Conservation (phyloP, 2,329 filamentous ascomycete species). For the Dothideomycetidae sp. region DNA sequence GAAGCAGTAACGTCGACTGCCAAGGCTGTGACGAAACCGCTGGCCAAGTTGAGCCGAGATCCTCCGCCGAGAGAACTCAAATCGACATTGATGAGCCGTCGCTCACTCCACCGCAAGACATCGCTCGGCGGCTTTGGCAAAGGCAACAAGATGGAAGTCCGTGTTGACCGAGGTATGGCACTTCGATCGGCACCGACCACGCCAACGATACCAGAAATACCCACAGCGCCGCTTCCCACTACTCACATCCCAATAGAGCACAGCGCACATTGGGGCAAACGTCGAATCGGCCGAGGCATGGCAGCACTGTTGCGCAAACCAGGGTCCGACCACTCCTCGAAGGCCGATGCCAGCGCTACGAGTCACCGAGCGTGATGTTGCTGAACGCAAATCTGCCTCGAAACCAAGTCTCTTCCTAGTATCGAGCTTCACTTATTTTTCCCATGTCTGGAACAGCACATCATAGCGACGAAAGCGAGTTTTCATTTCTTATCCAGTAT, state of each 20-base stretch:
- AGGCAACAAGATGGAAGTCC: background rate
- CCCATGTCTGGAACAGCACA: too few relatives aligned
- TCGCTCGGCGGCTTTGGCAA: background rate
- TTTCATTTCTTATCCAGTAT: too few relatives aligned
- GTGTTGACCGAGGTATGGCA: background rate
- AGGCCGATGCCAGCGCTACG: too few relatives aligned
- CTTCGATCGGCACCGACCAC: background rate
- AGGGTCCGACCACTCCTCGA: too few relatives aligned
- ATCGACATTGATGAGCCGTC: background rate
- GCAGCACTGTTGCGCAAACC: slow-evolving; percentile 3
- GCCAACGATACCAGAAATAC: background rate
- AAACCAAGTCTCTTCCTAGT: too few relatives aligned
- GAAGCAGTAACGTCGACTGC: too few relatives aligned
- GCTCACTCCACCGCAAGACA: background rate
- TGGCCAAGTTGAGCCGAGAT: background rate
- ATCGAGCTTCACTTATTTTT: too few relatives aligned
- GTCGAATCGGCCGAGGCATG: slow-evolving; percentile 3
- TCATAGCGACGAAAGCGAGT: too few relatives aligned
- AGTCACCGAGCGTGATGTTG: too few relatives aligned
- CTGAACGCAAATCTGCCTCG: too few relatives aligned
- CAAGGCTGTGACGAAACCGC: background rate
- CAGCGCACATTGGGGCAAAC: background rate
- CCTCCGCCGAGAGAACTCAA: background rate
- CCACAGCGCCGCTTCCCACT: background rate
- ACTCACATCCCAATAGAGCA: background rate